A percentile compares a stretch with the other conserved stretches of the same genome.
Evolutionary conservation across 257 asterid genomes (phyloP).

Genomic region (Solanum etuberosum): DNA sequence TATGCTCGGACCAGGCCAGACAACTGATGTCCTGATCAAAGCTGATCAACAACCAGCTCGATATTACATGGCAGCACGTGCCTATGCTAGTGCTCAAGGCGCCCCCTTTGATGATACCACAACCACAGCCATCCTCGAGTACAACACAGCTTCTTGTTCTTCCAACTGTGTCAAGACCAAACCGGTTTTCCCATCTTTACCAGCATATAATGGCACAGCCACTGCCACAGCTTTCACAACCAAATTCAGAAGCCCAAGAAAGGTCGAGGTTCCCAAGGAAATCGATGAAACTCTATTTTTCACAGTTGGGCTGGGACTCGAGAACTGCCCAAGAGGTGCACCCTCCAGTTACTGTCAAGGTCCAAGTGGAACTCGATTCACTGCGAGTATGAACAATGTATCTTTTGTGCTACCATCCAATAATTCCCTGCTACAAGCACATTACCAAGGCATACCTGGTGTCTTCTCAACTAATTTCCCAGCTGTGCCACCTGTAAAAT

Average conservation of each 20-base stretch:
- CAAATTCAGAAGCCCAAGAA: conserved; percentile 56
- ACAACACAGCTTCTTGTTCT: conserved; percentile 41
- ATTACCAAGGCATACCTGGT: conserved; percentile 57
- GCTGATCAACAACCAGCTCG: conserved; percentile 53
- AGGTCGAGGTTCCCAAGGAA: conserved; percentile 44
- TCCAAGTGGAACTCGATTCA: conserved; percentile 75
- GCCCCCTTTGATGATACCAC: conserved; percentile 86
- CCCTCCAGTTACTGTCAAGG: conserved; percentile 55
- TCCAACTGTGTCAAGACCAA: conserved; percentile 21
- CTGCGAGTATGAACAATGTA: conserved; percentile 88
- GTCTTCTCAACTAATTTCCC: conserved; percentile 82
- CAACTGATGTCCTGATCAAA: conserved; percentile 76
- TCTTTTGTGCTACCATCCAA: conserved; percentile 77
- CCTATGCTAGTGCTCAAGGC: conserved; percentile 79
- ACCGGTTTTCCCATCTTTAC: conserved; percentile 44
- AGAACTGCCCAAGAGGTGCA: conserved; percentile 45
- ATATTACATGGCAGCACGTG: conserved; percentile 79
- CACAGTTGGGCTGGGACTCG: conserved; percentile 76
- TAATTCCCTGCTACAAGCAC: conserved; percentile 69
- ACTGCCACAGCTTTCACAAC: conserved; percentile 69
- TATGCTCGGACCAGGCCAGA: conserved; percentile 96
- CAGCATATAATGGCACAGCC: conserved; percentile 72
- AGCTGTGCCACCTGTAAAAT: conserved; percentile 40
- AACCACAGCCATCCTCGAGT: conserved; percentile 80
- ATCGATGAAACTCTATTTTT: conserved; percentile 62